Conservation (phyloP, 202 grass and related monocot genomes). For the Carex arenaria region DNA sequence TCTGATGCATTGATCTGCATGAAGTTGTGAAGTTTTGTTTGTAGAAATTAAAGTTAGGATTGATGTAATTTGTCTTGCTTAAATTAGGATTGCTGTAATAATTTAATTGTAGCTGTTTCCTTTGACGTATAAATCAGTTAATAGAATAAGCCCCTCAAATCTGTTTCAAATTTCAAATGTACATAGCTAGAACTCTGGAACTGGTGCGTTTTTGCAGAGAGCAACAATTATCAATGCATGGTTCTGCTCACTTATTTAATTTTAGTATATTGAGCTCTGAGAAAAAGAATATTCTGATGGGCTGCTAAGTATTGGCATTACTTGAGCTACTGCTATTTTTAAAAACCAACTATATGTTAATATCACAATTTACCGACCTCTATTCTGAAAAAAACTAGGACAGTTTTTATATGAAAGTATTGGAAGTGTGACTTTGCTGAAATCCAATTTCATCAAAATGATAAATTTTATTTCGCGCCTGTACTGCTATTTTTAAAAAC, state of each 20-base stretch:
- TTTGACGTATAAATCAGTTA: background rate
- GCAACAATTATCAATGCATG: background rate
- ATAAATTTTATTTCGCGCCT: no score
- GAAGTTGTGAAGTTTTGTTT: slow-evolving; percentile 10
- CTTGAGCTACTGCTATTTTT: slow-evolving; percentile 4
- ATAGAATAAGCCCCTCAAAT: background rate
- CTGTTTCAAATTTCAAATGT: background rate
- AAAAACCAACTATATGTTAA: background rate
- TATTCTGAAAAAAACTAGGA: background rate
- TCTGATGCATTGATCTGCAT: slow-evolving; percentile 13
- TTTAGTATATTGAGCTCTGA: background rate
- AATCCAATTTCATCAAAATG: no score
- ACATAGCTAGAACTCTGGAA: background rate
- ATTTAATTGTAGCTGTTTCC: background rate
- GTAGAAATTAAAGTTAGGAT: background rate
- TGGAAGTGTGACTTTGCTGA: no score
- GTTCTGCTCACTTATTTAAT: background rate
- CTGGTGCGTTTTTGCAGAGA: background rate
- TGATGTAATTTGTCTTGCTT: background rate
- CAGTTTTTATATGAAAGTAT: background rate
- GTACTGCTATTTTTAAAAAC: no score
- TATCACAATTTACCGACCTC: background rate
- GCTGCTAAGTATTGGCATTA: background rate
- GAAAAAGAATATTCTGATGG: background rate
- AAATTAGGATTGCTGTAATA: background rate